Evolutionary conservation across 768 basidiomycete genomes (phyloP).

Genomic region (Agrocybe chaxingu): DNA sequence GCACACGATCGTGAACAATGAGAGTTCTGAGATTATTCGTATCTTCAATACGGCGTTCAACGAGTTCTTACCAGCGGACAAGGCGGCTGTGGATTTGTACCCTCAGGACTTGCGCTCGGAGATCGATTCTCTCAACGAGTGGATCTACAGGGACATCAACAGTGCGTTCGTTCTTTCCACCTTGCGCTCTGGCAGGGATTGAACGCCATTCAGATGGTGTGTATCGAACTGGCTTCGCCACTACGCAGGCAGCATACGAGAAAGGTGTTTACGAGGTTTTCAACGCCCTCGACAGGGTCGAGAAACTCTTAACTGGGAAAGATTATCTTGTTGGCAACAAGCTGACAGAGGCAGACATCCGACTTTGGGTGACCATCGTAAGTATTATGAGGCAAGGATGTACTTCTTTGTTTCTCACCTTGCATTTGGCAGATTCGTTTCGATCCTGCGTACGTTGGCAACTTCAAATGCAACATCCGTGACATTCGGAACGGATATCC

Average conservation of each 20-base stretch:
- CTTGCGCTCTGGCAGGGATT: too few species aligned
- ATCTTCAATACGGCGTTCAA: constrained; percentile 90
- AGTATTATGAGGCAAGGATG: constrained; percentile 24
- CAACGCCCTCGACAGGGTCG: constrained; percentile 74
- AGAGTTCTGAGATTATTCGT: constrained; percentile 92
- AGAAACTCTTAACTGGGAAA: constrained; percentile 72
- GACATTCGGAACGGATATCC: constrained; percentile 88
- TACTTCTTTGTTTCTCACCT: neutral
- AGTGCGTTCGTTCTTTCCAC: constrained; percentile 42
- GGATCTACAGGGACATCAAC: constrained; percentile 84
- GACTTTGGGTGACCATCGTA: constrained; percentile 93
- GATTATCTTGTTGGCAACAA: constrained; percentile 80
- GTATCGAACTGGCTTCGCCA: constrained; percentile 88
- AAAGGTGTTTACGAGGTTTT: constrained; percentile 73
- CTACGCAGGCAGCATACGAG: constrained; percentile 76
- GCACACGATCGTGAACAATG: constrained; percentile 91
- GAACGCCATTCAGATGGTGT: constrained; percentile 58
- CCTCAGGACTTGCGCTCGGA: constrained; percentile 66
- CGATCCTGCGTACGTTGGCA: constrained; percentile 85
- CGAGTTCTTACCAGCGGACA: constrained; percentile 60
- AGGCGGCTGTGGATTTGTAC: constrained; percentile 71
- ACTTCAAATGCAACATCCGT: constrained; percentile 93
- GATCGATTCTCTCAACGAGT: constrained; percentile 83
- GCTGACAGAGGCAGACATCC: constrained; percentile 82
- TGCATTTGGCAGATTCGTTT: constrained; percentile 62